phyloP scores from a whole-genome alignment of 495 filamentous ascomycete genomes.

The Talaromyces ruber region DNA sequence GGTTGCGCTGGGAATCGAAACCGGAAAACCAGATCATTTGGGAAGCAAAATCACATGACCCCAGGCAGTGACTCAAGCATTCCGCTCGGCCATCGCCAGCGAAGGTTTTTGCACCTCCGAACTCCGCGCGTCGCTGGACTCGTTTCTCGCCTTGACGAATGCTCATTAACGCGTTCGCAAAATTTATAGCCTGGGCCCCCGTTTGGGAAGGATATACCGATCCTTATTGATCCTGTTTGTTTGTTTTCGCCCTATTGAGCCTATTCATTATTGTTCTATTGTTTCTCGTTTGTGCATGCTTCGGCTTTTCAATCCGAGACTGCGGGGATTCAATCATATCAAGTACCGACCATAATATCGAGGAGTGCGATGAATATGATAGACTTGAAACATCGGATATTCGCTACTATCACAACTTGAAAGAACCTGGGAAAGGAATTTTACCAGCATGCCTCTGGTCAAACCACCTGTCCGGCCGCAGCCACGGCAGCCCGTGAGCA shows the following conservation, averaged over 20 bases:
- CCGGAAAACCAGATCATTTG: neutral
- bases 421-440: neutral
- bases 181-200: neutral
- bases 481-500: constrained; percentile 23
- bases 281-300: neutral
- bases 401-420: neutral
- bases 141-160: neutral
- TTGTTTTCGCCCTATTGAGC: neutral
- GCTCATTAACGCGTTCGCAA: neutral
- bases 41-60: neutral
- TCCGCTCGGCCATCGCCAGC: neutral
- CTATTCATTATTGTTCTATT: neutral
- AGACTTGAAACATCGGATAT: constrained; percentile 1
- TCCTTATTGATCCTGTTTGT: neutral
- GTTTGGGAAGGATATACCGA: neutral
- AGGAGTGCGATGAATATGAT: neutral
- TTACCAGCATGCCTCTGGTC: neutral
- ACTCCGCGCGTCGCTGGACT: neutral
- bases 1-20: neutral
- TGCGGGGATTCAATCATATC: neutral
- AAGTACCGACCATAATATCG: neutral
- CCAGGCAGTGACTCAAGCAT: neutral
- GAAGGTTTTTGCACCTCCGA: neutral
- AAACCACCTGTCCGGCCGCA: neutral
- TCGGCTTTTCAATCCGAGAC: neutral